Base-by-base conservation (phyloP, 352 stramenopile genomes). In the Pythium plurisporium region DNA sequence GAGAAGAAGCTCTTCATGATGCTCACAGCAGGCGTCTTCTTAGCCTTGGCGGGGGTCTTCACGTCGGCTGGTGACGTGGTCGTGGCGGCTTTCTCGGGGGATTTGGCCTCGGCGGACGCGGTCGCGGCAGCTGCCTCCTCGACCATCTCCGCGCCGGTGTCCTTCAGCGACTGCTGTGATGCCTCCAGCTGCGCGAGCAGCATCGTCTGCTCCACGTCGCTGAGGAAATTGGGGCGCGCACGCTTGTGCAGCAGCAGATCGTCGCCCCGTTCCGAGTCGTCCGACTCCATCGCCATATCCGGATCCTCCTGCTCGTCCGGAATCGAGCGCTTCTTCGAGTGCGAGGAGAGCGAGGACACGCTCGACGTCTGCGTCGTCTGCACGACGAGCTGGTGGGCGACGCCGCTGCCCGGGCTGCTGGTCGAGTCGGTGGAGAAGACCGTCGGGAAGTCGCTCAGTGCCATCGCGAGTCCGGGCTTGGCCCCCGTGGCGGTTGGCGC, bases 181-280 rank as follows among this genome's bases (percentile, higher is more conserved):
- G 44, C 22, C 19, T 83, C 68, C 40, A 88, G 47, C 48, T 87
- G 77, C 7, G 75, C 70, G 19, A 83, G 67, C 33, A 86, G 57
- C 67, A 87, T 72, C 0, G 74, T 73, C 55, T 87, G 73, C 65
- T 87, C 77, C 27, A 70, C 62, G 45, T 79, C 73, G 46, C 77
- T 79, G 27, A 87, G 75, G 41, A 87, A 86, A 33, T 78, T 86
- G 10, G 77, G 73, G 5, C 77, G 71, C 36, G 67, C 26, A 2
- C 79, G 69, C 56, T 90, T 90, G 52, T 46, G 45, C 43, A 72
- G 30, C 4, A 58, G 43, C 7, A 43, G 20, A 22, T 73, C 70
- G 5, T 38, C 44, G 11, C 49, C 46, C 46, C 25, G 36, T 20
- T 69, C 64, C 27, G 61, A 60, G 30, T 64, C 51, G 19, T 74